A percentile compares a stretch with the other conserved stretches of the same genome.
phyloP scores from a whole-genome alignment of 83 land plant species.

The Thuja plicata region DNA sequence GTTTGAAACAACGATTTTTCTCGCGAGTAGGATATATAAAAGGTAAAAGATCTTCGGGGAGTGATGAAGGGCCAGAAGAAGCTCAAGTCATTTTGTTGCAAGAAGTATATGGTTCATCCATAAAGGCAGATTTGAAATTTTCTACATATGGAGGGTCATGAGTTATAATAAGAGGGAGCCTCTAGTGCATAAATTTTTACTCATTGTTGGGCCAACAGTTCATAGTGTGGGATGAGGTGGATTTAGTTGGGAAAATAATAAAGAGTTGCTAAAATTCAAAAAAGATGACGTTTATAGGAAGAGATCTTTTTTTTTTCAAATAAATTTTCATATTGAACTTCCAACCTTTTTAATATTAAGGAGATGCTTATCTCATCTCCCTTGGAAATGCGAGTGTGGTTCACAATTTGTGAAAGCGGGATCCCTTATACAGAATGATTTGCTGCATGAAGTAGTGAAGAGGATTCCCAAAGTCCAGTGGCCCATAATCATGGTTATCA shows the following conservation, averaged over 20 bases:
- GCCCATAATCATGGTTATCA: too few relatives aligned
- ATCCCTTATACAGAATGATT: too few relatives aligned
- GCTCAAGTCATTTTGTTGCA: background rate
- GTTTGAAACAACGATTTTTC: background rate
- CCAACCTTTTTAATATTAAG: too few relatives aligned
- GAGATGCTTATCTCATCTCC: too few relatives aligned
- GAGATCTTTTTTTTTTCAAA: too few relatives aligned
- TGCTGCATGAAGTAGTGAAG: too few relatives aligned
- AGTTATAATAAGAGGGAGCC: background rate
- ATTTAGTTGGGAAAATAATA: background rate
- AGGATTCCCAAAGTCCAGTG: too few relatives aligned
- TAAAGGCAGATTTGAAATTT: too few relatives aligned
- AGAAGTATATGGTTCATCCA: background rate
- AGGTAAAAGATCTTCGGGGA: background rate
- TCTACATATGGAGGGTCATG: background rate
- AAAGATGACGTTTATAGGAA: too few relatives aligned
- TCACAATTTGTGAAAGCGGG: too few relatives aligned
- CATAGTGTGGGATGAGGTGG: background rate
- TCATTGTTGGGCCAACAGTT: background rate
- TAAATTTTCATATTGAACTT: too few relatives aligned
- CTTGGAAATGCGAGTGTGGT: too few relatives aligned
- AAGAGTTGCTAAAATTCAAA: background rate
- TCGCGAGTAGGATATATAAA: background rate
- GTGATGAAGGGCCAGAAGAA: background rate
- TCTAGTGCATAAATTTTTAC: background rate